Conservation (phyloP, 768 basidiomycete genomes). For the Termitomyces sp. region DNA sequence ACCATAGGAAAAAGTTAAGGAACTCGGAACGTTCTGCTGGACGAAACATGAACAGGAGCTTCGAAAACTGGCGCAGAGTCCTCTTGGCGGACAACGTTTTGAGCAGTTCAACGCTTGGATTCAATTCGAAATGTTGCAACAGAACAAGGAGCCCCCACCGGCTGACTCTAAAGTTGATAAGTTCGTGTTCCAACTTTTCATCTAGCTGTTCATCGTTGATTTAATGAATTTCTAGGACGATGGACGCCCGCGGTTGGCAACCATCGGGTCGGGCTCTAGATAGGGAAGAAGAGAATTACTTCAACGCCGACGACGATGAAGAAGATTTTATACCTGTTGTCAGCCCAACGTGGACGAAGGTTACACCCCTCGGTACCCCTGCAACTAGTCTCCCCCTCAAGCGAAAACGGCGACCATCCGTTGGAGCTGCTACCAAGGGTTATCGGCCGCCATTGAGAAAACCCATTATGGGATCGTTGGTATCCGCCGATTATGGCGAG, state of each 20-base stretch:
- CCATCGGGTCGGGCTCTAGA: conserved; percentile 52
- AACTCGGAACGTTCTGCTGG: conserved; percentile 82
- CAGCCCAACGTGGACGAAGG: conserved; percentile 32
- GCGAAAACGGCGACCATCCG: conserved; percentile 52
- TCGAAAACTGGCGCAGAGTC: conserved; percentile 55
- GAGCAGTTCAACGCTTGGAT: conserved; percentile 55
- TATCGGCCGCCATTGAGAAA: conserved; percentile 48
- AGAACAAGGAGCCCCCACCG: conserved; percentile 75
- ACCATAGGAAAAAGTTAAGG: conserved; percentile 80
- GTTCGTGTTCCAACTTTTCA: conserved; percentile 28
- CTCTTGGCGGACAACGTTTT: conserved; percentile 65
- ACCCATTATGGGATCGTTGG: conserved; percentile 55
- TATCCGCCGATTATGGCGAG: conserved; percentile 62
- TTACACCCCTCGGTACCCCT: conserved; percentile 23
- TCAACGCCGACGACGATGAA: conserved; percentile 86
- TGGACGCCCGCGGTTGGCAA: conserved; percentile 36
- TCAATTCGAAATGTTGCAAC: conserved; percentile 71
- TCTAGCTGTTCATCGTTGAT: conserved; percentile 11
- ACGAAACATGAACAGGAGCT: conserved; percentile 65
- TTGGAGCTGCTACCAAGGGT: conserved; percentile 39
- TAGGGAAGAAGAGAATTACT: conserved; percentile 89
- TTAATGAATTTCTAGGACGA: conserved; percentile 25
- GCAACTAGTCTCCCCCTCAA: conserved; percentile 42
- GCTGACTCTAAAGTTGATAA: conserved; percentile 44
- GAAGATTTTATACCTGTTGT: conserved; percentile 47